Base-by-base conservation (phyloP, 495 filamentous ascomycete species). In the Rusavskia elegans region DNA sequence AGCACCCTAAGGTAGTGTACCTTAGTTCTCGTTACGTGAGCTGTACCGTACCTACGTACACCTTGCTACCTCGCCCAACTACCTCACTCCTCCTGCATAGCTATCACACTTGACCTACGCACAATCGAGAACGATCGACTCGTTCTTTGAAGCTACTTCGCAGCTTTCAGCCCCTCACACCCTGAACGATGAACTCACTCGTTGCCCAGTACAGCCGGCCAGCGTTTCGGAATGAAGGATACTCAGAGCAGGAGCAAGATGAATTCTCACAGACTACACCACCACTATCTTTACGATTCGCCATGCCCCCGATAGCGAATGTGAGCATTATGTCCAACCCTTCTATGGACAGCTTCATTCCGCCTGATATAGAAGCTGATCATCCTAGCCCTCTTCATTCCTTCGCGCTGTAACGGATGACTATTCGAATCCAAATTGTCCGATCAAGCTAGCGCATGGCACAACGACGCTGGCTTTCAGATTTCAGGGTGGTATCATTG, bases 381-480 rank as follows among this genome's bases (percentile, higher is more conserved):
- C 45, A 55, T 52, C 45, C 25, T 58, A 93, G 85, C 81, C 82
- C 49, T 81, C 87, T 36, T 79, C 88, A 53, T 98, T 90, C 81
- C 88, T 98, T 62, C 90, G 92, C 65, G 86, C 93, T 48, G 87
- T 85, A 70, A 95, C 92, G 57, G 92, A 98, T 70, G 92, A 98
- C 80, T 80, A 88, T 69, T 81, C 88, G 56, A 98, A 98, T 71
- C 89, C 93, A 49, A 79, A 82, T 67, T 94, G 87, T 67, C 92
- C 92, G 42, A 98, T 98, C 74, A 98, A 98, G 78, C 84, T 98
- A 63, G 93, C 93, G 40, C 93, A 98, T 78, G 92, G 92, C 65
- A 98, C 92, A 45, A 98, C 92, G 54, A 98, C 92, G n/a, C 78
- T 98, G 39, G 89, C 90, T 46, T 98, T 98, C 76, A 76, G 90